Base-by-base conservation (phyloP, 768 basidiomycete genomes). In the Tylopilus intermedius region DNA sequence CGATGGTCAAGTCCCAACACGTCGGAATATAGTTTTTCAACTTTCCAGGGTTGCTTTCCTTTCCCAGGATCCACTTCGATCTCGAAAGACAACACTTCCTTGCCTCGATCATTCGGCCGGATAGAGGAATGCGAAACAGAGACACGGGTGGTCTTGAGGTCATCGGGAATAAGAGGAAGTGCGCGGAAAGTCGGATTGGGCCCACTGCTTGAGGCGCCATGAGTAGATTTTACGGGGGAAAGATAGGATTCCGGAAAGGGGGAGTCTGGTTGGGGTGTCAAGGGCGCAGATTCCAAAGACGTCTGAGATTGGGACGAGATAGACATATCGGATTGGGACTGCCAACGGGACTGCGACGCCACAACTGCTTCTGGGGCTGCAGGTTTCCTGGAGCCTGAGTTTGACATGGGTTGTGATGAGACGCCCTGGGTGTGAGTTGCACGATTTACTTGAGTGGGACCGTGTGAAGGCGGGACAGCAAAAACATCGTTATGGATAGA, bases 1-100 rank as follows among this genome's bases (percentile, higher is more conserved):
- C 85, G 79, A 56, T 84, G 79, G 64, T 99, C 96, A 38, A 99
- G 74, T 45, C 79, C 83, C n/a, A 95, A 73, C 21, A 98, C 88
- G 58, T 98, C 95, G 45, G 86, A 88, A 71, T 93, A 96, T 71
- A 91, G 75, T 72, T 99, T 99, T 72, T 96, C 92, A 13, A 99
- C 81, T 63, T 79, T 86, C 81, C 90, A 91, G 0, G 78, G 70
- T 18, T 84, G 83, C 62, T 90, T 90, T 15, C 80, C 80, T 53
- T 78, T 75, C 3, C 83, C 81, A 9, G 88, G 86, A 56, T 83
- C 76, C 27, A 98, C 85, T 45, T 73, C 71, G 47, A 97, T 81
- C 56, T 92, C 74, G 69, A 98, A 97, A 8, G 87, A 91, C 39
- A 97, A 73, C 2, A 94, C 90, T 61, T 98, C 95, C 67, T 92